Percentiles rank a stretch among this genome's conserved stretches.
Evolutionary conservation across 164 flowering plant genomes (phyloP).

Genomic region (Santalum album): DNA sequence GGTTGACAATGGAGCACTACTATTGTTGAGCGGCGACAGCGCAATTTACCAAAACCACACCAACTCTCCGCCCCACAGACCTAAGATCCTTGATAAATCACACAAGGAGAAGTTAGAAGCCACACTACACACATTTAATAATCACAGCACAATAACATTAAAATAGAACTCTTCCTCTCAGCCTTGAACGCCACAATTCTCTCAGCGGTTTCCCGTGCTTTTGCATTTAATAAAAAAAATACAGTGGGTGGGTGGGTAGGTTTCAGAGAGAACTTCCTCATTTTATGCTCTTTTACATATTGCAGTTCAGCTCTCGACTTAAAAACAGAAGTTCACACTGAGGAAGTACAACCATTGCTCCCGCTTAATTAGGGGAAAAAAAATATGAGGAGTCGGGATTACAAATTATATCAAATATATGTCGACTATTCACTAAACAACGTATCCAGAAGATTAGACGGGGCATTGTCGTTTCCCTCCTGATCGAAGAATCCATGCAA

Average conservation of each 20-base stretch:
- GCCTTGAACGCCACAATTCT: too few relatives aligned
- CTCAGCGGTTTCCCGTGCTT: too few relatives aligned
- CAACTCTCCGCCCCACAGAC: slow-evolving; percentile 9
- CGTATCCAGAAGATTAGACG: slow-evolving; percentile 55
- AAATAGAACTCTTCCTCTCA: neutral
- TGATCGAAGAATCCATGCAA: slow-evolving; percentile 56
- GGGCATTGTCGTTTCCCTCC: slow-evolving; percentile 27
- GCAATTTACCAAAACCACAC: slow-evolving; percentile 16
- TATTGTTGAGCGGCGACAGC: slow-evolving; percentile 19
- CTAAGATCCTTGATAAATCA: neutral
- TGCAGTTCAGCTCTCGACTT: too few relatives aligned
- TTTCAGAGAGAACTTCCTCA: too few relatives aligned
- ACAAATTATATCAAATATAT: too few relatives aligned
- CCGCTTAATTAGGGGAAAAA: too few relatives aligned
- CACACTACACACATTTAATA: neutral
- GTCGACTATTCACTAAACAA: slow-evolving; percentile 31
- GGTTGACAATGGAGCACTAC: slow-evolving; percentile 19
- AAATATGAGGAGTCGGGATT: too few relatives aligned
- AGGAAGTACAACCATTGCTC: too few relatives aligned
- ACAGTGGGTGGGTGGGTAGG: too few relatives aligned
- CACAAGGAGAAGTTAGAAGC: neutral
- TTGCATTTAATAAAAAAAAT: too few relatives aligned
- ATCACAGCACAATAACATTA: neutral
- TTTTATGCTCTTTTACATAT: too few relatives aligned
- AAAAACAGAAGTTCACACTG: too few relatives aligned